Evolutionary conservation across 768 basidiomycete genomes (phyloP).

Genomic region (Daedaleopsis nitida): DNA sequence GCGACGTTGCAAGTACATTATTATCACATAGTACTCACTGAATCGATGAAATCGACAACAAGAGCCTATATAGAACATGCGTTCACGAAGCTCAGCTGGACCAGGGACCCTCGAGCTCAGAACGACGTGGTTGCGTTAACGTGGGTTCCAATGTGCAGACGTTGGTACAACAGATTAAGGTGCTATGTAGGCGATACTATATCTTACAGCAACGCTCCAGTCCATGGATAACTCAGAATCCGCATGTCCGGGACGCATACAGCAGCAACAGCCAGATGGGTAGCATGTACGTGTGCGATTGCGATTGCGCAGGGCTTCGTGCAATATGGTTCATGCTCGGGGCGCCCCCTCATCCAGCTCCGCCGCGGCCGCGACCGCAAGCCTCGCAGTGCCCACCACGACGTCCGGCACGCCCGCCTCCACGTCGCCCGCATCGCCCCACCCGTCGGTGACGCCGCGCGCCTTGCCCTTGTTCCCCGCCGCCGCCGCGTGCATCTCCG

Average conservation of each 20-base stretch:
- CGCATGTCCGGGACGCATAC: background rate
- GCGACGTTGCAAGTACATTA: too few relatives aligned
- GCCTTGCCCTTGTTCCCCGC: conserved; percentile 26
- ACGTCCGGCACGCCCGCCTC: conserved; percentile 49
- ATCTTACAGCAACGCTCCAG: background rate
- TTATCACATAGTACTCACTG: too few relatives aligned
- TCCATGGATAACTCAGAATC: background rate
- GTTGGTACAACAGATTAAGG: background rate
- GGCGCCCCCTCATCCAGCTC: background rate
- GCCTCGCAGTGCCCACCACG: conserved; percentile 46
- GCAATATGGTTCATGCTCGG: background rate
- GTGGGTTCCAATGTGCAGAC: too few relatives aligned
- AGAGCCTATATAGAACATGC: too few relatives aligned
- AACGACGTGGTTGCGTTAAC: too few relatives aligned
- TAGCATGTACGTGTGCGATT: too few relatives aligned
- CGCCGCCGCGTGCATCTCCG: background rate
- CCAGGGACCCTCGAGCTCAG: too few relatives aligned
- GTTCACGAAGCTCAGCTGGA: too few relatives aligned
- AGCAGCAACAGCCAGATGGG: too few relatives aligned
- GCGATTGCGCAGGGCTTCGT: too few relatives aligned
- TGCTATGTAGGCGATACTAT: background rate
- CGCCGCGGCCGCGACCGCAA: conserved; percentile 23
- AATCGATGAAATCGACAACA: too few relatives aligned
- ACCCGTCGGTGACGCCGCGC: conserved; percentile 9
- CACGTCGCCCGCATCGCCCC: conserved; percentile 28